These are phyloP conservation scores for Cordyceps pruinosa DNA, from an alignment of 2,329 filamentous ascomycete genomes.

Conservation along the genomic window DNA sequence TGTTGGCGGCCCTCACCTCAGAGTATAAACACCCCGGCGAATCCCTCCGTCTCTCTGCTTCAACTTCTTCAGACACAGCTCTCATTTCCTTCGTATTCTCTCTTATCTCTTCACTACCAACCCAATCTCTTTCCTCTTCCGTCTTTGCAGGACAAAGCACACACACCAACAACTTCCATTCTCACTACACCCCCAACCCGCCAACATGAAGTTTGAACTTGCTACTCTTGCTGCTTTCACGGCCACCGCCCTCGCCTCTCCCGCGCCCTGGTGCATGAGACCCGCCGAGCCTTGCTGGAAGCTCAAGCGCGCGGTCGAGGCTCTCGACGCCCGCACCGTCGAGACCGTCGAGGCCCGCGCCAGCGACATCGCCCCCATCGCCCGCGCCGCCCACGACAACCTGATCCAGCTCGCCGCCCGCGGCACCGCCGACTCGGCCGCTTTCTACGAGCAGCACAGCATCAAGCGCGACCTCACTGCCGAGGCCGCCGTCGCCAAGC, in stretches of 20 bases:
- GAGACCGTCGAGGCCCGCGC: constrained; percentile 18
- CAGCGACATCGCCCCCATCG: constrained; percentile 29
- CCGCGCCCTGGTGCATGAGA: neutral
- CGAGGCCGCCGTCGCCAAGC: constrained; percentile 20
- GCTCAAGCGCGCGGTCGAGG: constrained; percentile 33
- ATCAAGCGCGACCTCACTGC: constrained; percentile 27
- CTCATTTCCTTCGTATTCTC: neutral
- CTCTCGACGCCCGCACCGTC: constrained; percentile 21
- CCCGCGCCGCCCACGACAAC: constrained; percentile 32
- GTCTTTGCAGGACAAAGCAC: neutral
- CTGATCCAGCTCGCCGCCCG: constrained; percentile 31
- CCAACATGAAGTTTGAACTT: neutral
- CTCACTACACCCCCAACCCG: neutral
- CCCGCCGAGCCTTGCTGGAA: neutral
- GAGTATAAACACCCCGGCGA: neutral
- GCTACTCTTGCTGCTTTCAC: neutral
- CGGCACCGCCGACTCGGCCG: constrained; percentile 25
- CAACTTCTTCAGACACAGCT: neutral
- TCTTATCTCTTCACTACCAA: too few species aligned
- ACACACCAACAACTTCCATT: neutral
- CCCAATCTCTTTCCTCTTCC: neutral
- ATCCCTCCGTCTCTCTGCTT: neutral
- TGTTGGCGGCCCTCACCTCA: neutral
- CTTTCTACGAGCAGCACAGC: constrained; percentile 20
- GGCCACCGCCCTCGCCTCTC: neutral